Evolutionary conservation across 768 basidiomycete species (phyloP).

Genomic region (Mycena albidolilacea): DNA sequence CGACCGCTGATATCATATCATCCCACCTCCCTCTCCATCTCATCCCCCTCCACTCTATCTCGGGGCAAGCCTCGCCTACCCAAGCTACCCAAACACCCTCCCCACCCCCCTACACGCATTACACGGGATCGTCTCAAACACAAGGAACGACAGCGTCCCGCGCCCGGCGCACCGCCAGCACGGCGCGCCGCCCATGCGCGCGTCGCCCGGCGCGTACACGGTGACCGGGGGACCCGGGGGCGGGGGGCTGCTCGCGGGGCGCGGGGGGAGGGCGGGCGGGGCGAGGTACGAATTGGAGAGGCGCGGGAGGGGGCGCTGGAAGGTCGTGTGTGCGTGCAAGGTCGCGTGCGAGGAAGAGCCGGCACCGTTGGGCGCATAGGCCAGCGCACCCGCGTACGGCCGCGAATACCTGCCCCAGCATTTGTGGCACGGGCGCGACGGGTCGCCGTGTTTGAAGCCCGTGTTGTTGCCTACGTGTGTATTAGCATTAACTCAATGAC

Average conservation of each 20-base stretch:
- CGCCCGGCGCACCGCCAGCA: slow-evolving; percentile 79
- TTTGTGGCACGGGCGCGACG: slow-evolving; percentile 74
- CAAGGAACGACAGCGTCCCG: slow-evolving; percentile 65
- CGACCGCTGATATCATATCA: no score
- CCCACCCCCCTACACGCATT: slow-evolving; percentile 75
- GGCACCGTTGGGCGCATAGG: slow-evolving; percentile 60
- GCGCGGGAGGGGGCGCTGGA: slow-evolving; percentile 55
- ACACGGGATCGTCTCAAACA: slow-evolving; percentile 71
- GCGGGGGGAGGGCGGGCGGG: slow-evolving; percentile 6
- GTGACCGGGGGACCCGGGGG: background rate
- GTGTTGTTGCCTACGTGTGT: slow-evolving; percentile 73
- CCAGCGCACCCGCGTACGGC: slow-evolving; percentile 72
- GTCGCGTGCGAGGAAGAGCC: background rate
- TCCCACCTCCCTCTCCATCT: no score
- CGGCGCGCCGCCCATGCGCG: slow-evolving; percentile 74
- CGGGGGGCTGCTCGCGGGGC: background rate
- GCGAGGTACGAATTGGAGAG: background rate
- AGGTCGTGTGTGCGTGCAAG: slow-evolving; percentile 39
- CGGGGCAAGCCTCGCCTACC: background rate
- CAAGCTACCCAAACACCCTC: slow-evolving; percentile 51
- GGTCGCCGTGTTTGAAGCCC: slow-evolving; percentile 81
- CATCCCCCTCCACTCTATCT: background rate
- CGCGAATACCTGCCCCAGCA: slow-evolving; percentile 84
- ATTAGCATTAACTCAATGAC: background rate
- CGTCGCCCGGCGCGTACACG: slow-evolving; percentile 75